Conservation (phyloP, 768 basidiomycete species). For the Mycena galopus region DNA sequence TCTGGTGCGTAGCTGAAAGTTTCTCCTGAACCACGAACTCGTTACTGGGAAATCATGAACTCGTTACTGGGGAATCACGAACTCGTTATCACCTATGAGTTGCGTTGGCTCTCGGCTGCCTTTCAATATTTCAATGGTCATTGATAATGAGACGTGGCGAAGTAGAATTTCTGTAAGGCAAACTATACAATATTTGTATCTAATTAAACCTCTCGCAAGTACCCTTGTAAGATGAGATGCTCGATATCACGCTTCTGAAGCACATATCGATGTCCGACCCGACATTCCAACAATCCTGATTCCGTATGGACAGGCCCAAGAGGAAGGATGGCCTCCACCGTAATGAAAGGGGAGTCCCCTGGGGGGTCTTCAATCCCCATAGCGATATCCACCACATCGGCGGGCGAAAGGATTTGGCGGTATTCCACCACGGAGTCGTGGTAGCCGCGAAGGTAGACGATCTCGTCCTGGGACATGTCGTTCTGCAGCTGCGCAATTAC, state of each 20-base stretch:
- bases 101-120: no score
- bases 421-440: not conserved
- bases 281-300: not conserved
- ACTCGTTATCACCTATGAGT: not conserved
- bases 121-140: no score
- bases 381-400: not conserved
- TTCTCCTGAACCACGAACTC: not conserved
- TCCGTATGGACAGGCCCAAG: not conserved
- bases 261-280: not conserved
- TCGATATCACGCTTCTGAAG: not conserved
- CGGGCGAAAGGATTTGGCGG: not conserved
- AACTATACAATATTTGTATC: not conserved
- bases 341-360: not conserved
- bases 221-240: not conserved
- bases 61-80: not conserved
- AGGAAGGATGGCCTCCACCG: not conserved
- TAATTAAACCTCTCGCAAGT: conserved; percentile 3
- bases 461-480: not conserved
- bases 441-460: not conserved
- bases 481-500: not conserved
- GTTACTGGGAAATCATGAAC: not conserved
- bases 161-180: no score
- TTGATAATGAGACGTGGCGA: no score
- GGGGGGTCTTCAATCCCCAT: not conserved
- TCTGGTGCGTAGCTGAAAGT: not conserved